Evolutionary conservation across 345 rosid species (phyloP), one percentile per base, ranked within the genome.

Genomic region (Populus euphratica): DNA sequence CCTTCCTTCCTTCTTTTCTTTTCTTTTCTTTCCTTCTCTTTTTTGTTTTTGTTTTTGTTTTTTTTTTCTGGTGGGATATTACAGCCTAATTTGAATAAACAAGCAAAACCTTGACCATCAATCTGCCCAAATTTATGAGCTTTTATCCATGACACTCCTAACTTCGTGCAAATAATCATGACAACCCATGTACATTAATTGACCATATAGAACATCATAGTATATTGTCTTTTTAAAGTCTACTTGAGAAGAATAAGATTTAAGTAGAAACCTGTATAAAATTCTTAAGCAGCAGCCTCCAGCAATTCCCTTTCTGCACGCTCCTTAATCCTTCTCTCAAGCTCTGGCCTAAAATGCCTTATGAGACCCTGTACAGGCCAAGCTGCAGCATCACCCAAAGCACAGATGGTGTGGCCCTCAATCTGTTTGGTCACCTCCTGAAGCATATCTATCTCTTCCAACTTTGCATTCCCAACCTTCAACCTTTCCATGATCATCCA

Each of bases 341-440:
- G 88, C 90, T 94, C 99, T 62, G 99, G 98, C 90, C 99, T 91
- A 83, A 96, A 96, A 76, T 96, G 98, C 79, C 97, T 80, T 52
- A 93, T 96, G 59, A 96, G 92, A 84, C 99, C 99, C 81, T 96
- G 98, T 74, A 93, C 99, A 44, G 97, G 99, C 99, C 99, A 96
- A 73, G 99, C 99, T 65, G 98, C 98, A 47, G 99, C 99, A 89
- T 96, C 99, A 81, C 99, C 99, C 81, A 93, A 80, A 16, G 99
- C 99, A 79, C 99, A 91, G 70, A 93, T 93, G n/a, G 99, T 96
- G 83, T 96, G 97, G 73, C 99, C 99, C 86, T 96, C 98, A 68
- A 96, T 96, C 88, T 96, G 98, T 73, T 93, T 93, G 68, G 99
- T 96, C 78, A 96, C 90, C 87, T 96, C 99, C 78, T 93, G 99